Base-by-base conservation (phyloP, 148 eudicot species). In the Amaranthus cruentus region DNA sequence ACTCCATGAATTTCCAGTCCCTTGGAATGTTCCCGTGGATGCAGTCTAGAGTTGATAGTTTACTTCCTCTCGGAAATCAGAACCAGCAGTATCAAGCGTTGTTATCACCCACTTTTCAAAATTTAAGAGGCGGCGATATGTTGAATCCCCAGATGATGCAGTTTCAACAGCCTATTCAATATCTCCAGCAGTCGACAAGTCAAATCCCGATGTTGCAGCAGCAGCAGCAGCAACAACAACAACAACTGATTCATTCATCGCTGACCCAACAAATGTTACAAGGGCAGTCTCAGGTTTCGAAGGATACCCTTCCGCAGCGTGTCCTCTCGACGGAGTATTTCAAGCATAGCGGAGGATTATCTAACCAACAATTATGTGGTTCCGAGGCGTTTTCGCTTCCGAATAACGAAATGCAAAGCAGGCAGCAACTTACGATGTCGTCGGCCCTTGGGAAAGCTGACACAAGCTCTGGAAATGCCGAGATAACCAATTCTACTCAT, bases 1-100 rank as follows among this genome's bases (percentile, higher is more conserved):
- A 90, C 51, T 79, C 97, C 49, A 69, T 88, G 72, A 88, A 83
- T 79, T 85, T 88, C 76, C 97, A 87, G 81, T 84, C 94, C 44
- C 75, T 75, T 75, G 88, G 96, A 62, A 85, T 91, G 90, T 75
- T 83, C 59, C 97, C 99, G 4, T 91, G 91, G 93, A 85, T 83
- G 83, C 99, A 92, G 80, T 88, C 90, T 72, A 87, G 96, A 72
- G 73, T 82, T 46, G 96, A 95, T 68, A 81, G 86, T 47, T 60
- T 86, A 63, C 83, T 83, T 56, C 78, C 85, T 5, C 78, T 87
- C 47, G 79, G 79, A 68, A 86, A 84, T 83, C 93, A 91, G 62
- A 87, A 76, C 66, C 99, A 87, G 85, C 96, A 90, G 83, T 95
- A 91, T 70, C 97, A 91, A 78, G 89, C 96, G 66, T 85, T 92